Percentiles rank a stretch among this genome's conserved stretches.
Evolutionary conservation across 805 yeast genomes (phyloP).

Genomic region (Metschnikowia aberdeeniae): DNA sequence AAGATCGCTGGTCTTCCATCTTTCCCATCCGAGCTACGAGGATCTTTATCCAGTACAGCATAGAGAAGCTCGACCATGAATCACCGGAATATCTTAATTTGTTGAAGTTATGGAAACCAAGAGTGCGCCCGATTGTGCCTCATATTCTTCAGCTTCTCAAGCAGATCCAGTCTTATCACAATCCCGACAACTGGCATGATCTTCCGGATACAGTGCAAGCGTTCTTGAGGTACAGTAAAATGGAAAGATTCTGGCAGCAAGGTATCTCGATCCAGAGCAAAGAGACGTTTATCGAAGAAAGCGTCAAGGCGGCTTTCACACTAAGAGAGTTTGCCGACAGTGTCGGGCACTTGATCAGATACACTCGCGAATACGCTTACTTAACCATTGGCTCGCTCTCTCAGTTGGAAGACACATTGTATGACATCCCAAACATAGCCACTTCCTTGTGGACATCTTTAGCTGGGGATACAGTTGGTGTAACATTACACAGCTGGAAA

Average conservation of each 20-base stretch:
- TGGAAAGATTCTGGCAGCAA: conserved; percentile 97
- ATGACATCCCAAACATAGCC: conserved; percentile 81
- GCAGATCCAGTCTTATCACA: conserved; percentile 92
- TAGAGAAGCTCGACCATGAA: conserved; percentile 81
- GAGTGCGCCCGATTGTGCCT: conserved; percentile 87
- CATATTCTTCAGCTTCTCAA: conserved; percentile 81
- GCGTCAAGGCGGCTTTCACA: conserved; percentile 89
- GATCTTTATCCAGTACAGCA: conserved; percentile 89
- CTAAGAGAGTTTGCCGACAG: conserved; percentile 96
- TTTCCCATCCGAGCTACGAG: conserved; percentile 96
- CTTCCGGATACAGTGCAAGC: conserved; percentile 87
- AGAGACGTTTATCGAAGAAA: conserved; percentile 92
- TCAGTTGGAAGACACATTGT: conserved; percentile 83
- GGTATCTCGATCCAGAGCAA: conserved; percentile 93
- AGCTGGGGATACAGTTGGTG: conserved; percentile 79
- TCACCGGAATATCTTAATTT: conserved; percentile 69
- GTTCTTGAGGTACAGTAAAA: conserved; percentile 83
- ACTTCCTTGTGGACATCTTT: conserved; percentile 76
- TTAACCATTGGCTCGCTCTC: conserved; percentile 85
- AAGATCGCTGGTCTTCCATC: conserved; percentile 88
- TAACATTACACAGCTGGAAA: conserved; percentile 94
- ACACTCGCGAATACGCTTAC: conserved; percentile 94
- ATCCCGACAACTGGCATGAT: conserved; percentile 86
- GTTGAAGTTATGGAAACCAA: conserved; percentile 83
- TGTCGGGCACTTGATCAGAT: conserved; percentile 91